Percentiles rank a stretch among this genome's conserved stretches.
Evolutionary conservation across 257 asterid species (phyloP).

Genomic region (Lycium barbarum): DNA sequence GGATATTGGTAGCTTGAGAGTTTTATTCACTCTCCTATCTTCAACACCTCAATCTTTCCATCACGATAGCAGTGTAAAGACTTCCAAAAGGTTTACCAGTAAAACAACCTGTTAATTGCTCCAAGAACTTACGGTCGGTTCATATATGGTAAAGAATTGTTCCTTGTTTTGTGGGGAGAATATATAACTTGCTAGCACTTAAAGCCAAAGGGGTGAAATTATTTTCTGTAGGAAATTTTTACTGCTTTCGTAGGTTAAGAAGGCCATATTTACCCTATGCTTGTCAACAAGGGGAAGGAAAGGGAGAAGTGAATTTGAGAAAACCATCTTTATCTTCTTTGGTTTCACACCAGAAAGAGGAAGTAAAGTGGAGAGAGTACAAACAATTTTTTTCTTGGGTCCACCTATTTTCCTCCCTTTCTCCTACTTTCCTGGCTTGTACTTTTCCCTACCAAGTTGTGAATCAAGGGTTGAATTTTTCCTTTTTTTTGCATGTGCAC

Average conservation of each 20-base stretch:
- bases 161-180: not conserved
- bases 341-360: conserved; percentile 19
- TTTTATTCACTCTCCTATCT: not conserved
- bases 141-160: not conserved
- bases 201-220: not conserved
- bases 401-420: conserved; percentile 20
- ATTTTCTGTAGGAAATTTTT: not conserved
- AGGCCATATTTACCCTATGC: not conserved
- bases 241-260: not conserved
- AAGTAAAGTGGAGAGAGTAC: not conserved
- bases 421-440: conserved; percentile 1
- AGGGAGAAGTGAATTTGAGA: not conserved
- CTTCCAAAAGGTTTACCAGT: not conserved
- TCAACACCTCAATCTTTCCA: not conserved
- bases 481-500: not conserved
- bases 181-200: not conserved
- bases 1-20: not conserved
- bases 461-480: conserved; percentile 23
- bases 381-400: not conserved
- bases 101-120: not conserved
- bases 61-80: not conserved
- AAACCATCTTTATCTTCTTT: not conserved
- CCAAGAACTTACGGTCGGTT: not conserved
- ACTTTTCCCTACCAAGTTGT: conserved; percentile 2
- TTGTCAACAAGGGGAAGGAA: not conserved